These are phyloP conservation scores for Hypoxylon sp. DNA, from an alignment of 2,329 filamentous ascomycete species.

Conservation along the genomic window DNA sequence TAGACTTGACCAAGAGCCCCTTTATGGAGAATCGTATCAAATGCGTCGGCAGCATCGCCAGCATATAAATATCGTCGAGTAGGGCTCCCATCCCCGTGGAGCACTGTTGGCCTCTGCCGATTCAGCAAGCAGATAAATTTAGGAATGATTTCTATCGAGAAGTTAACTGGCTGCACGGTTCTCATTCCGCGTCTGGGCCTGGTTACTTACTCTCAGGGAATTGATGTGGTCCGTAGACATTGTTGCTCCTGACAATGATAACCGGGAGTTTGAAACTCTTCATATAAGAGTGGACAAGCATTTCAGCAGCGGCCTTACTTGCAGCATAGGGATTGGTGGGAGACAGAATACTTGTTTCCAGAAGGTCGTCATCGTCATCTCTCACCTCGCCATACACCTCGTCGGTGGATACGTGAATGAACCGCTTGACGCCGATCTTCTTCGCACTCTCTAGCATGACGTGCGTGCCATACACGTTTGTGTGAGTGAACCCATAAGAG, in stretches of 20 bases:
- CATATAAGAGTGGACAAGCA: conserved; percentile 88
- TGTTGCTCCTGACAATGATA: conserved; percentile 86
- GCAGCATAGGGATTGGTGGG: conserved; percentile 88
- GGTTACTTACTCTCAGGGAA: conserved; percentile 79
- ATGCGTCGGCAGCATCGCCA: conserved; percentile 82
- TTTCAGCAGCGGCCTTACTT: conserved; percentile 85
- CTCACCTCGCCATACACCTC: conserved; percentile 88
- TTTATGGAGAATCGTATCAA: conserved; percentile 86
- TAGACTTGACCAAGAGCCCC: conserved; percentile 81
- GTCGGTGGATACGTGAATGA: conserved; percentile 87
- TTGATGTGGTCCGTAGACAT: conserved; percentile 87
- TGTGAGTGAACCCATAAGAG: conserved; percentile 83
- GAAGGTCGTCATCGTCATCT: conserved; percentile 76
- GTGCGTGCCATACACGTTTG: conserved; percentile 87
- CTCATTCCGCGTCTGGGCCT: not conserved
- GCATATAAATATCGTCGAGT: conserved; percentile 83
- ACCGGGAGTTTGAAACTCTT: conserved; percentile 85
- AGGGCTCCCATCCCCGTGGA: conserved; percentile 82
- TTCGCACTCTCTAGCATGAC: conserved; percentile 82
- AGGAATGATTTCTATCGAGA: conserved; percentile 79
- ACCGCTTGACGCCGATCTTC: conserved; percentile 76
- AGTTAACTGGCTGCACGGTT: conserved; percentile 22
- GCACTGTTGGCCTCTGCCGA: conserved; percentile 73
- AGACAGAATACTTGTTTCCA: conserved; percentile 79
- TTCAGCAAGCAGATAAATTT: conserved; percentile 83